A percentile compares a stretch with the other conserved stretches of the same genome.
Conservation (phyloP, 2,329 filamentous ascomycete genomes). For the Cytospora chrysosperma region DNA sequence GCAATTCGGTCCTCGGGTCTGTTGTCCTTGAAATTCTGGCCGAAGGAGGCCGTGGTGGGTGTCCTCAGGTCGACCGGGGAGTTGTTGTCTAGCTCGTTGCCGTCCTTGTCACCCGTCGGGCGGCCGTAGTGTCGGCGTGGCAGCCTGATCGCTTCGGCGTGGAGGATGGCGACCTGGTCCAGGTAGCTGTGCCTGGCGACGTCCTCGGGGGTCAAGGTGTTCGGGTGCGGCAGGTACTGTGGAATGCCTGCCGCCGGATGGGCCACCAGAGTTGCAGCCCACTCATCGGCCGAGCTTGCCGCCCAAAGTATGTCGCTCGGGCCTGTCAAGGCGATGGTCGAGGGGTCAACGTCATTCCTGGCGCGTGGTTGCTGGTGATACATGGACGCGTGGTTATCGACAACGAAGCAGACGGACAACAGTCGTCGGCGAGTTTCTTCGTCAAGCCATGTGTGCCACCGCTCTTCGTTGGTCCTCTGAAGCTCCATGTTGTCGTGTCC, state of each 20-base stretch:
- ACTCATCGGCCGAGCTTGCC: slow-evolving; percentile 44
- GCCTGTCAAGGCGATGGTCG: slow-evolving; percentile 46
- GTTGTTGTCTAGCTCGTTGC: background rate
- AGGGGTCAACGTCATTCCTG: slow-evolving; percentile 39
- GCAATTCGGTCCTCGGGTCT: slow-evolving; percentile 26
- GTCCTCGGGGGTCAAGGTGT: slow-evolving; percentile 37
- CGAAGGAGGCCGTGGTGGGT: slow-evolving; percentile 18
- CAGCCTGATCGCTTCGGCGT: slow-evolving; percentile 39
- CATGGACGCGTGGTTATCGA: slow-evolving; percentile 55
- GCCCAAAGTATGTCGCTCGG: slow-evolving; percentile 49
- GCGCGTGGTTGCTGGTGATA: slow-evolving; percentile 51
- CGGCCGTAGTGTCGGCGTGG: slow-evolving; percentile 32
- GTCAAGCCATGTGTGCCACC: slow-evolving; percentile 54
- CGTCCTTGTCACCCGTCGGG: background rate
- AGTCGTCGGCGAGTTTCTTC: slow-evolving; percentile 53
- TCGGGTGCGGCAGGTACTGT: slow-evolving; percentile 33
- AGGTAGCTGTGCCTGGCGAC: slow-evolving; percentile 38
- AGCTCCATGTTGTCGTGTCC: slow-evolving; percentile 22
- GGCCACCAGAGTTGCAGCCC: slow-evolving; percentile 40
- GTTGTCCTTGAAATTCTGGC: slow-evolving; percentile 27
- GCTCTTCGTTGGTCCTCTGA: slow-evolving; percentile 32
- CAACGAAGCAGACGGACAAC: slow-evolving; percentile 55
- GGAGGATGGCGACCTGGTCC: slow-evolving; percentile 43
- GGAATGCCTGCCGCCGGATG: slow-evolving; percentile 32
- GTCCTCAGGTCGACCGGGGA: slow-evolving; percentile 27